These are phyloP conservation scores for Coix lacrymajobi DNA, from an alignment of 176 grass and related monocot species.

Conservation along the genomic window DNA sequence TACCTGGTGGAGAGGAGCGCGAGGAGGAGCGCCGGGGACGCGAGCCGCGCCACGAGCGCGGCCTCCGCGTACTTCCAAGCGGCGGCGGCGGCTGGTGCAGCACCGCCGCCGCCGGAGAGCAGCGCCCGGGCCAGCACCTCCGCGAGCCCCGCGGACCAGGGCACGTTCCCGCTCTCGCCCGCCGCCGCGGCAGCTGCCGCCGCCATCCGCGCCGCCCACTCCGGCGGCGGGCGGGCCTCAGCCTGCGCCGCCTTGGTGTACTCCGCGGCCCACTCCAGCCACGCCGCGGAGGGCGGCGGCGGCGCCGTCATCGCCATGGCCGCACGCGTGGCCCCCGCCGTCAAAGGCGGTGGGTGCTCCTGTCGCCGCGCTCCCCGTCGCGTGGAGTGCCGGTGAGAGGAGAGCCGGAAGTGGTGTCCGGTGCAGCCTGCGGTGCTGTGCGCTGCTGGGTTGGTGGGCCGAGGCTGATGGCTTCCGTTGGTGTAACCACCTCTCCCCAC, in stretches of 20 bases:
- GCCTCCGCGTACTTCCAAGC: conserved; percentile 94
- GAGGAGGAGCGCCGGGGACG: conserved; percentile 71
- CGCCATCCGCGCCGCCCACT: conserved; percentile 56
- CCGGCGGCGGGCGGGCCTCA: conserved; percentile 40
- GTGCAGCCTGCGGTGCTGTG: not conserved
- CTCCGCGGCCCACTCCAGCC: conserved; percentile 52
- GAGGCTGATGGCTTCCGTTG: not conserved
- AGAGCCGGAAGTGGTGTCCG: not conserved
- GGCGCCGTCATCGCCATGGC: not conserved
- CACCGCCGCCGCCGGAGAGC: conserved; percentile 17
- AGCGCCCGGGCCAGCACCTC: conserved; percentile 51
- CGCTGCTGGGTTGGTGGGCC: not conserved
- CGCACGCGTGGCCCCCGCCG: not conserved
- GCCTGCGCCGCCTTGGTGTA: conserved; percentile 66
- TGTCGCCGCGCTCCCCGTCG: not conserved
- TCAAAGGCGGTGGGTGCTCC: not conserved
- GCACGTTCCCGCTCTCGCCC: conserved; percentile 4
- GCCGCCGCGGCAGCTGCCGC: not conserved
- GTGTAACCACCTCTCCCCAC: conserved; percentile 29
- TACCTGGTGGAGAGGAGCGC: conserved; percentile 76
- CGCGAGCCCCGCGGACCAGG: conserved; percentile 56
- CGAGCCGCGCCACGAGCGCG: conserved; percentile 55
- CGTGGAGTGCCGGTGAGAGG: not conserved
- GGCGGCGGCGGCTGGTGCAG: not conserved
- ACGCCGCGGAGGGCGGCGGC: not conserved